Conservation (phyloP, 139 green algal genomes). For the Chlamydomonas eustigma region DNA sequence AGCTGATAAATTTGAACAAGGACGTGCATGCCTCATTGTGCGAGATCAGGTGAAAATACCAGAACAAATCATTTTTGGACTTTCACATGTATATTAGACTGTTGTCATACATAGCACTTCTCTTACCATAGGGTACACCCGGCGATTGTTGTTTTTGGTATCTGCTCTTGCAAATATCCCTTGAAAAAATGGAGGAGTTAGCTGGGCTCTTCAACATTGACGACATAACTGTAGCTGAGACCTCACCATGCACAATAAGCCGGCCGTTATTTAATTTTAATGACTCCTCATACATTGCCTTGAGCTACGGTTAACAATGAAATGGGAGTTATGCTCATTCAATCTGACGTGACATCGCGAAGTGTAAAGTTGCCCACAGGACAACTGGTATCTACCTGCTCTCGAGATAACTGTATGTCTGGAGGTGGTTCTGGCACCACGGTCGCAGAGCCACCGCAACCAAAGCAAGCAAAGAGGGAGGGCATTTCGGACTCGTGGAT, state of each 20-base stretch:
- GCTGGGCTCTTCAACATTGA: background rate
- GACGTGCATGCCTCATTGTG: no score
- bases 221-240: background rate
- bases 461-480: conserved; percentile 1
- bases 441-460: background rate
- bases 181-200: conserved; percentile 15
- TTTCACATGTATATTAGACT: no score
- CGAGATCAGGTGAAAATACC: no score
- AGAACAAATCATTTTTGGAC: no score
- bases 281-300: conserved; percentile 44
- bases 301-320: conserved; percentile 35
- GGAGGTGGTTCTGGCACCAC: background rate
- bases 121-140: conserved; percentile 61
- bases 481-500: background rate
- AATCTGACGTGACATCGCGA: background rate
- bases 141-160: conserved; percentile 60
- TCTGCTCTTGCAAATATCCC: conserved; percentile 60
- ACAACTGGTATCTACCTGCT: background rate
- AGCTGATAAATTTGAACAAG: no score
- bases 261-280: conserved; percentile 47
- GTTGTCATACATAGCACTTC: no score
- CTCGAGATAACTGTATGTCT: background rate
- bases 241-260: conserved; percentile 52
- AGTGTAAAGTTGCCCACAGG: background rate
- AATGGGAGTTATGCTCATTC: background rate